Conservation (phyloP, 2,329 filamentous ascomycete species). For the Colletotrichum melonis region DNA sequence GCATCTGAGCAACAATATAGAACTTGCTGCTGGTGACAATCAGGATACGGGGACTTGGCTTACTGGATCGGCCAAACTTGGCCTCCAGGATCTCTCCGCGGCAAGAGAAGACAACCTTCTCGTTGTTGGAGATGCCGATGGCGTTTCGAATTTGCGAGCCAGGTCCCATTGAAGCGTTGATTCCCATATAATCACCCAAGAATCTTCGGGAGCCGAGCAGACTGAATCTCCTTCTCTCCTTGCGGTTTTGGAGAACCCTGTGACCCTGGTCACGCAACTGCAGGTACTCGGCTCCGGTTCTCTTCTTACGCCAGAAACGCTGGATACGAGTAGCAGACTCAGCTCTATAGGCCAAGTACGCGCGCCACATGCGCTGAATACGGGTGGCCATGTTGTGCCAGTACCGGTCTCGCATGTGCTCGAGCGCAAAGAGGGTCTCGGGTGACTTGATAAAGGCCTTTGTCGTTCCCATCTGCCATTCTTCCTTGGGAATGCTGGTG, state of each 20-base stretch:
- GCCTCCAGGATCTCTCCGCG: slow-evolving; percentile 90
- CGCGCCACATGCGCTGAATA: slow-evolving; percentile 97
- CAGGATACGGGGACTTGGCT: slow-evolving; percentile 86
- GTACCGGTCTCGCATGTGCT: slow-evolving; percentile 97
- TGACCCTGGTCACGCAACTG: slow-evolving; percentile 91
- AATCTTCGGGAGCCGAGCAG: slow-evolving; percentile 91
- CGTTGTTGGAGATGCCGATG: slow-evolving; percentile 76
- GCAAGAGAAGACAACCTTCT: slow-evolving; percentile 88
- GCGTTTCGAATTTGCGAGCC: slow-evolving; percentile 84
- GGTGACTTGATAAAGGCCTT: slow-evolving; percentile 99
- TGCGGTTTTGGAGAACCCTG: slow-evolving; percentile 81
- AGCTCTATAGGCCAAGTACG: slow-evolving; percentile 90
- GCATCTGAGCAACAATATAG: slow-evolving; percentile 86
- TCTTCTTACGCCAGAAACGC: slow-evolving; percentile 94
- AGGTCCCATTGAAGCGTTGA: slow-evolving; percentile 82
- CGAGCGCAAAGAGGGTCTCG: slow-evolving; percentile 94
- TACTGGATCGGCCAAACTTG: slow-evolving; percentile 96
- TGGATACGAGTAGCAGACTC: slow-evolving; percentile 96
- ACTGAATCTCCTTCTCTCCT: slow-evolving; percentile 92
- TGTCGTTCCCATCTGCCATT: slow-evolving; percentile 96
- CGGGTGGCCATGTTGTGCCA: slow-evolving; percentile 99
- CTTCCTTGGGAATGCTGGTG: slow-evolving; percentile 92
- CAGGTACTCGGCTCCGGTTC: slow-evolving; percentile 88
- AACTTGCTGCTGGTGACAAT: slow-evolving; percentile 88
- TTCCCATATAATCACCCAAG: slow-evolving; percentile 92